Conservation (phyloP, 371 early-diverging fungal species). For the Thermomucor indicae-seudaticae region DNA sequence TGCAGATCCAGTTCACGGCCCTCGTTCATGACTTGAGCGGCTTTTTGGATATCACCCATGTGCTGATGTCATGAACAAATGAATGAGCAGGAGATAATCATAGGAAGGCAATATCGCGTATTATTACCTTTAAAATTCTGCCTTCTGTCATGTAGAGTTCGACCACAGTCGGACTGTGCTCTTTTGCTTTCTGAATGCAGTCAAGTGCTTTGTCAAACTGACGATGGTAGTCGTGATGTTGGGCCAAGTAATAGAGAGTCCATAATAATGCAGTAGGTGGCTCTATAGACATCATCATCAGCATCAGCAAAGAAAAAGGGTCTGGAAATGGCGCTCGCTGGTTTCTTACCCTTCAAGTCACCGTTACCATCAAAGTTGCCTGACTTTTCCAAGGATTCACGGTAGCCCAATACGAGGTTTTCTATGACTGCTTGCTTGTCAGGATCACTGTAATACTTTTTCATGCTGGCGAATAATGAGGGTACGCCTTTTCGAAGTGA, state of each 20-base stretch:
- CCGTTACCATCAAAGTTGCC: constrained; percentile 40
- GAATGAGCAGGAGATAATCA: neutral
- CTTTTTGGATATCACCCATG: constrained; percentile 66
- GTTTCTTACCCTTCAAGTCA: no score
- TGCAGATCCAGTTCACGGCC: constrained; percentile 89
- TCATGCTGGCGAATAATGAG: constrained; percentile 82
- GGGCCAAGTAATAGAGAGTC: constrained; percentile 87
- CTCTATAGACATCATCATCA: no score
- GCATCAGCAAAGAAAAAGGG: no score
- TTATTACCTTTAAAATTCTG: constrained; percentile 78
- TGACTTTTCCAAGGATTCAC: constrained; percentile 46
- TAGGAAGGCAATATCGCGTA: neutral
- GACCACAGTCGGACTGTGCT: constrained; percentile 82
- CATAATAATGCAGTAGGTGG: constrained; percentile 83
- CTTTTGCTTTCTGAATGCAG: constrained; percentile 78
- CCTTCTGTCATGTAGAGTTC: constrained; percentile 93
- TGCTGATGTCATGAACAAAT: constrained; percentile 45
- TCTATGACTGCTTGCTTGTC: constrained; percentile 68
- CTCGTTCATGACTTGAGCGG: constrained; percentile 74
- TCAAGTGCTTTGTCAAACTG: constrained; percentile 67
- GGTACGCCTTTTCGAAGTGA: constrained; percentile 90
- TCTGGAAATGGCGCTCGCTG: no score
- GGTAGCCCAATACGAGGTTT: constrained; percentile 59
- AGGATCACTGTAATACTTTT: constrained; percentile 64
- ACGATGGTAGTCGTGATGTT: constrained; percentile 74